Evolutionary conservation across 2,329 filamentous ascomycete genomes (phyloP), one percentile per base, ranked within the genome.

Genomic region (Diaporthe amygdali): DNA sequence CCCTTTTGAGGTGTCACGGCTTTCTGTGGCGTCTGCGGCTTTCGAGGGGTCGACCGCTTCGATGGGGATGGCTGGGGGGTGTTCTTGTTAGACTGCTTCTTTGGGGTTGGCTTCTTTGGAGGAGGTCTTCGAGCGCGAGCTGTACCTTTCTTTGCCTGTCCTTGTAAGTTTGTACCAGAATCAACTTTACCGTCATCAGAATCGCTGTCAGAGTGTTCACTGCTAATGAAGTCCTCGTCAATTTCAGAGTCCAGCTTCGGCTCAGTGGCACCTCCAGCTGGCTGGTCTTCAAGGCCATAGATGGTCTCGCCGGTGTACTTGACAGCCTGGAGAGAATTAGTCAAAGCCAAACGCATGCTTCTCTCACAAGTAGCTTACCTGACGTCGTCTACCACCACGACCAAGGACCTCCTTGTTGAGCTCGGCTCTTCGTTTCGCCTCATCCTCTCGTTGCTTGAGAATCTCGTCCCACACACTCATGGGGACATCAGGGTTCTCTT

Each of bases 391-490:
- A 74, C 94, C 94, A 47, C 96, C 96, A 72, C 96, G 90, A 14
- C 96, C 96, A 59, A 98, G 89, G n/a, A 89, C 89, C 79, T 97
- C 90, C 61, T 91, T 87, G 71, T 91, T 90, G 20, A 84, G 86
- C 41, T 91, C 91, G 9, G 91, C 90, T 76, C 95, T 91, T 69
- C 90, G 90, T n/a, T 89, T 88, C 3, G 95, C 95, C 68, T 92
- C 90, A 51, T 89, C 90, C 80, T 97, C 94, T 74, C 96, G 91
- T 78, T 97, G 90, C 67, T 91, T 90, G 44, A 99, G 85, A 72
- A 99, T 98, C 76, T 92, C 92, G 68, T 97, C 95, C 97, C 97
- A 99, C 0, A 97, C 90, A 44, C 90, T 91, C 17, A 89, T 87
- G 76, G 91, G 91, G 12, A 91, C 85, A 9, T 85, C 80, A 6